phyloP scores from a whole-genome alignment of 768 basidiomycete genomes.

The Leccinum sublutescens region DNA sequence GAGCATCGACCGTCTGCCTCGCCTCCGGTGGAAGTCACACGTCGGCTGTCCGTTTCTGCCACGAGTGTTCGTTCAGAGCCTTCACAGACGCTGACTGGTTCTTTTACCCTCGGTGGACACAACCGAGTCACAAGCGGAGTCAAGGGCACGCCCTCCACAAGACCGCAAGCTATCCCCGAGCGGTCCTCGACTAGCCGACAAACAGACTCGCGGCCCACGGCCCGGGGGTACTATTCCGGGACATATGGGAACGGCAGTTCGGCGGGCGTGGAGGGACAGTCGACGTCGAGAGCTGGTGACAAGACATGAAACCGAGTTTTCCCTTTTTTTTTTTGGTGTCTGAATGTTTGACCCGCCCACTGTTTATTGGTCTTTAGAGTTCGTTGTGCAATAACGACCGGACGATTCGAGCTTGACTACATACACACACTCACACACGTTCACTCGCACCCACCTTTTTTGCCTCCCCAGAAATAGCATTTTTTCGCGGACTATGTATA shows the following conservation, averaged over 20 bases:
- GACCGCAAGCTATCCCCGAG: constrained; percentile 20
- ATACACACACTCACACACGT: constrained; percentile 6
- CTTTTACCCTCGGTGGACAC: constrained; percentile 22
- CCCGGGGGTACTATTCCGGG: constrained; percentile 22
- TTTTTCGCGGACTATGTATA: constrained; percentile 24
- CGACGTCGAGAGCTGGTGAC: constrained; percentile 19
- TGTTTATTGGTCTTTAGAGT: constrained; percentile 9
- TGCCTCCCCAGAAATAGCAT: constrained; percentile 5
- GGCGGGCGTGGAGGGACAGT: constrained; percentile 11
- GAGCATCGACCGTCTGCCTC: constrained; percentile 40
- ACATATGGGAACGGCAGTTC: constrained; percentile 19
- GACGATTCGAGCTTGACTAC: constrained; percentile 11
- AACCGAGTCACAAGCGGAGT: constrained; percentile 16
- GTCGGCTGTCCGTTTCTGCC: constrained; percentile 50
- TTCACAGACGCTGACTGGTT: constrained; percentile 20
- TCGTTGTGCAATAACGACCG: constrained; percentile 9
- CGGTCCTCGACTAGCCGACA: constrained; percentile 20
- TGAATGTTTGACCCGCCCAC: constrained; percentile 1
- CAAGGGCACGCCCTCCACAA: constrained; percentile 22
- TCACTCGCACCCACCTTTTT: constrained; percentile 4
- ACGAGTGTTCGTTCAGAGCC: constrained; percentile 42
- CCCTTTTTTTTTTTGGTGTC: not conserved
- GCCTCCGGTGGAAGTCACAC: constrained; percentile 46
- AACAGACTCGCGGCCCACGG: constrained; percentile 20
- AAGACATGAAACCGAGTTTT: constrained; percentile 22